Percentiles rank a stretch among this genome's conserved stretches.
phyloP scores from a whole-genome alignment of 257 asterid species.

The Vinca minor region DNA sequence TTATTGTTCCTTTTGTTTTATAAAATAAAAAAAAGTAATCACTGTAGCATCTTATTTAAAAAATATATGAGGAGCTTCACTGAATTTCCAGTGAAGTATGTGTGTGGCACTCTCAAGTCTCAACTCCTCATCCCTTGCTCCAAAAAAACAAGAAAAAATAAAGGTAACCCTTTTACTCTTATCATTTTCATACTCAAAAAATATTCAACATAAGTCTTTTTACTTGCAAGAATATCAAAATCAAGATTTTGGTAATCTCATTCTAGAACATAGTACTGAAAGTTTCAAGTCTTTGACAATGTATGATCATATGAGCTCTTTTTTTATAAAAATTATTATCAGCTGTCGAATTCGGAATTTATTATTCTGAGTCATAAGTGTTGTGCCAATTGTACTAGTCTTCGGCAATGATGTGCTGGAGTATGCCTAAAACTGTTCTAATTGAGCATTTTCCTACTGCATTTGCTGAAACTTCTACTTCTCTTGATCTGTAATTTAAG shows the following conservation, averaged over 20 bases:
- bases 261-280: conserved; percentile 10
- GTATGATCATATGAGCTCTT: not conserved
- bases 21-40: conserved; percentile 6
- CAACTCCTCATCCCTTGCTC: conserved; percentile 3
- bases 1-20: not conserved
- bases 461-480: not conserved
- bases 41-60: conserved; percentile 7
- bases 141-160: conserved; percentile 10
- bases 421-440: not conserved
- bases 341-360: too few relatives aligned
- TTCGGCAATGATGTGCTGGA: too few relatives aligned
- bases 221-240: conserved; percentile 3
- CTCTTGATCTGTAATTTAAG: too few relatives aligned
- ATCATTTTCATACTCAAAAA: conserved; percentile 9
- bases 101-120: conserved; percentile 8
- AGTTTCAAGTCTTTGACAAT: not conserved
- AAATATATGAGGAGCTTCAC: conserved; percentile 16
- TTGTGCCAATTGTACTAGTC: too few relatives aligned
- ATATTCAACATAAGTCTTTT: conserved; percentile 6
- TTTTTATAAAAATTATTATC: too few relatives aligned
- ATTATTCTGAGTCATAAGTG: too few relatives aligned
- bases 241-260: not conserved
- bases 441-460: not conserved
- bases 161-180: conserved; percentile 5
- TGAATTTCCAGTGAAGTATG: conserved; percentile 4